phyloP scores from a whole-genome alignment of 2,329 filamentous ascomycete genomes.

The Orbilia blumenaviensis region DNA sequence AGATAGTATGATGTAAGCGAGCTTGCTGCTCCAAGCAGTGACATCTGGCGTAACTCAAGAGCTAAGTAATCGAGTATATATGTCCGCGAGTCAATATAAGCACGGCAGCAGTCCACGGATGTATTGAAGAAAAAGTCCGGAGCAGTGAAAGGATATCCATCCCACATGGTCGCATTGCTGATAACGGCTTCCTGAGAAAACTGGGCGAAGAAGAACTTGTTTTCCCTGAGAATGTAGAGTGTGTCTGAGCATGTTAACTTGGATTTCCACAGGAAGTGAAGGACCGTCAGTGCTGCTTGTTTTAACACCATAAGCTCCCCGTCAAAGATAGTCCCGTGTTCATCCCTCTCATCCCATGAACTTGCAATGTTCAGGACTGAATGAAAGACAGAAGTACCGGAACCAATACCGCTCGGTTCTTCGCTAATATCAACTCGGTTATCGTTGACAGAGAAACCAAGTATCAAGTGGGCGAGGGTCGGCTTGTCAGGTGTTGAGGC shows the following conservation, averaged over 20 bases:
- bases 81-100: constrained; percentile 80
- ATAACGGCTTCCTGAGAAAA: constrained; percentile 78
- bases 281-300: constrained; percentile 65
- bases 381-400: constrained; percentile 82
- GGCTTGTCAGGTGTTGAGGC: constrained; percentile 77
- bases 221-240: constrained; percentile 79
- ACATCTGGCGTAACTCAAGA: constrained; percentile 74
- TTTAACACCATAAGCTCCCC: constrained; percentile 58
- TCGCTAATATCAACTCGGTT: constrained; percentile 69
- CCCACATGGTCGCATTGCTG: constrained; percentile 75
- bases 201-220: constrained; percentile 81
- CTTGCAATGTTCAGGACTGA: constrained; percentile 76
- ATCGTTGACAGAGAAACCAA: constrained; percentile 79
- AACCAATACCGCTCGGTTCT: constrained; percentile 72
- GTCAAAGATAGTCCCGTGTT: constrained; percentile 55
- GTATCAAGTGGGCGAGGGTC: constrained; percentile 86
- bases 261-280: constrained; percentile 84
- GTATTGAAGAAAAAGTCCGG: constrained; percentile 60
- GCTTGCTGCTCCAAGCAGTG: constrained; percentile 56
- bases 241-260: constrained; percentile 78
- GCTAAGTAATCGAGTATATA: constrained; percentile 85
- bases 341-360: constrained; percentile 60
- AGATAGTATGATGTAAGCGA: constrained; percentile 62
- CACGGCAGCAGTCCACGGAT: constrained; percentile 74
- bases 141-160: constrained; percentile 70